Conservation (phyloP, 805 yeast genomes). For the Myxozyma geophila region DNA sequence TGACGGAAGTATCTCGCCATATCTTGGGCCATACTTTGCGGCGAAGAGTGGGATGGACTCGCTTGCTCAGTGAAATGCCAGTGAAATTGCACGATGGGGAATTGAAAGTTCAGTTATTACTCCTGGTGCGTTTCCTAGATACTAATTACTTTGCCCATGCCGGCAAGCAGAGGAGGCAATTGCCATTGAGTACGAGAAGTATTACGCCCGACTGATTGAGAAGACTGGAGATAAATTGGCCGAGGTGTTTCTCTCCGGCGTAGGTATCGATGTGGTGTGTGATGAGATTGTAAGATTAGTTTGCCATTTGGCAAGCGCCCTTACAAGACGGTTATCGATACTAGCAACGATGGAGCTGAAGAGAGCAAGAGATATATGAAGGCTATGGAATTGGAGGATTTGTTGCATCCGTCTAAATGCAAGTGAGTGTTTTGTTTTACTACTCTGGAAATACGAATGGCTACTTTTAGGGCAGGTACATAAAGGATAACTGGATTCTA, state of each 20-base stretch:
- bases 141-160: constrained; percentile 15
- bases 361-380: constrained; percentile 15
- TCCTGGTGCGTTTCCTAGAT: constrained; percentile 19
- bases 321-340: constrained; percentile 15
- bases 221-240: constrained; percentile 9
- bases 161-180: constrained; percentile 9
- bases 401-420: constrained; percentile 9
- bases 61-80: constrained; percentile 10
- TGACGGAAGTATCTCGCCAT: constrained; percentile 14
- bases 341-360: constrained; percentile 18
- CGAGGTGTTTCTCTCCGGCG: constrained; percentile 6
- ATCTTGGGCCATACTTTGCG: constrained; percentile 17
- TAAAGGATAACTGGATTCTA: too few relatives aligned
- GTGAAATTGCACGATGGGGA: constrained; percentile 19
- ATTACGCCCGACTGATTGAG: constrained; percentile 11
- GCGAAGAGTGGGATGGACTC: constrained; percentile 18
- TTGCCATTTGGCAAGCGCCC: constrained; percentile 12
- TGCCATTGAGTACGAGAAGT: constrained; percentile 16
- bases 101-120: constrained; percentile 10
- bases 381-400: constrained; percentile 14
- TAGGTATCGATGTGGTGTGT: constrained; percentile 13
- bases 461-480: too few relatives aligned
- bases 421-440: neutral
- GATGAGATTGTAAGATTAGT: constrained; percentile 14
- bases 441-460: neutral